A percentile compares a stretch with the other conserved stretches of the same genome.
Conservation (phyloP, 257 asterid species). For the Lycium barbarum region DNA sequence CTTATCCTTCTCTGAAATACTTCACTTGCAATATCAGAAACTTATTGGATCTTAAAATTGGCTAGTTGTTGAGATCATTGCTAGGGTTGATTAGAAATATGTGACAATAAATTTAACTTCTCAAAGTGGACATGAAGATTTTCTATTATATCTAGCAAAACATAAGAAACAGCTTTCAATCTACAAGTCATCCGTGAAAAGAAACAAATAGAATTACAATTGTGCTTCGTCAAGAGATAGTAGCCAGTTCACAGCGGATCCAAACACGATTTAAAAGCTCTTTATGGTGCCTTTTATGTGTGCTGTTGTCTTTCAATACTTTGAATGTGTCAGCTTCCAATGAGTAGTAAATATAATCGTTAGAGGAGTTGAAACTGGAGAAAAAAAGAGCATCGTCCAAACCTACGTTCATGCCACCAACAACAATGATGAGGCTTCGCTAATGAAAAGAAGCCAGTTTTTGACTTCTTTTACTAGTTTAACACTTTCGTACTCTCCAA, state of each 20-base stretch:
- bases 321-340: background rate
- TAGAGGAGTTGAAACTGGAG: background rate
- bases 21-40: no score
- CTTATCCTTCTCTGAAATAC: no score
- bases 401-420: background rate
- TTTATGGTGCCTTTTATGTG: background rate
- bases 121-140: no score
- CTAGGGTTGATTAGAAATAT: no score
- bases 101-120: no score
- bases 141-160: no score
- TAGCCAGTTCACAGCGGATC: background rate
- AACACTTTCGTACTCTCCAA: background rate
- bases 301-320: background rate
- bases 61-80: no score
- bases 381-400: background rate
- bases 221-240: background rate
- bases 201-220: no score
- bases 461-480: background rate
- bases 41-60: no score
- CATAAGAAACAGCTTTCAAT: no score
- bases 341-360: background rate
- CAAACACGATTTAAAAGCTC: slow-evolving; percentile 15
- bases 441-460: background rate
- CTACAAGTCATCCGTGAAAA: no score
- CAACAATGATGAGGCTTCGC: background rate